Evolutionary conservation across 2,329 filamentous ascomycete species (phyloP).

Genomic region (Aotearoamyces nothofagi): DNA sequence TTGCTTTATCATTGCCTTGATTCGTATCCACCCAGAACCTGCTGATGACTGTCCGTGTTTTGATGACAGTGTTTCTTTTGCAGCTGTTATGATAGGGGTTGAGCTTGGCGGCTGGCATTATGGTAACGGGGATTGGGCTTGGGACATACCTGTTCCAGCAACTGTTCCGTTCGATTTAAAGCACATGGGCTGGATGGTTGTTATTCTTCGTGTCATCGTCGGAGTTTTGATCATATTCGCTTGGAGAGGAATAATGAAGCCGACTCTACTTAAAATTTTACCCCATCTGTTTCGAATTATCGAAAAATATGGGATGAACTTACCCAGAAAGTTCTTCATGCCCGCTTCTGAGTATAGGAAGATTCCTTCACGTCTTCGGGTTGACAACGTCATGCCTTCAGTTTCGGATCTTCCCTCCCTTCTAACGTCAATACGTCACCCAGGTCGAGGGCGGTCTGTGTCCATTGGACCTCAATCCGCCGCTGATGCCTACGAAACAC

Average conservation of each 20-base stretch:
- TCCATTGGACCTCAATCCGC: slow-evolving; percentile 91
- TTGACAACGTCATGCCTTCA: slow-evolving; percentile 80
- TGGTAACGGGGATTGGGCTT: slow-evolving; percentile 24
- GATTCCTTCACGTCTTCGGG: slow-evolving; percentile 56
- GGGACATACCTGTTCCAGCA: slow-evolving; percentile 35
- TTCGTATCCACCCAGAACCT: slow-evolving; percentile 86
- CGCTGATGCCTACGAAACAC: slow-evolving; percentile 87
- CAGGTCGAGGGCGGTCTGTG: slow-evolving; percentile 61
- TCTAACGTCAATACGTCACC: slow-evolving; percentile 67
- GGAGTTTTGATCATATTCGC: slow-evolving; percentile 75
- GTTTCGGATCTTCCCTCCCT: slow-evolving; percentile 78
- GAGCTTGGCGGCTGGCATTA: slow-evolving; percentile 79
- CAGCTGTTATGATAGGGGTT: slow-evolving; percentile 75
- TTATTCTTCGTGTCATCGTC: slow-evolving; percentile 53
- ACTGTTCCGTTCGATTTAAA: slow-evolving; percentile 48
- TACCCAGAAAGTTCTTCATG: slow-evolving; percentile 84
- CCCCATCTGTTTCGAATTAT: slow-evolving; percentile 81
- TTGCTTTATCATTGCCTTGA: slow-evolving; percentile 54
- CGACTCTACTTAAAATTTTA: slow-evolving; percentile 57
- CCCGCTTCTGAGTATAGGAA: slow-evolving; percentile 81
- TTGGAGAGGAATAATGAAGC: slow-evolving; percentile 87
- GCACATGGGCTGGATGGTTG: slow-evolving; percentile 48
- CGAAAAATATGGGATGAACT: slow-evolving; percentile 60
- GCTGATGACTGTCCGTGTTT: slow-evolving; percentile 96
- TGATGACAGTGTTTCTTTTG: slow-evolving; percentile 88